Evolutionary conservation across 2,329 filamentous ascomycete genomes (phyloP), one percentile per base, ranked within the genome.

Genomic region (Colletotrichum paranaense): DNA sequence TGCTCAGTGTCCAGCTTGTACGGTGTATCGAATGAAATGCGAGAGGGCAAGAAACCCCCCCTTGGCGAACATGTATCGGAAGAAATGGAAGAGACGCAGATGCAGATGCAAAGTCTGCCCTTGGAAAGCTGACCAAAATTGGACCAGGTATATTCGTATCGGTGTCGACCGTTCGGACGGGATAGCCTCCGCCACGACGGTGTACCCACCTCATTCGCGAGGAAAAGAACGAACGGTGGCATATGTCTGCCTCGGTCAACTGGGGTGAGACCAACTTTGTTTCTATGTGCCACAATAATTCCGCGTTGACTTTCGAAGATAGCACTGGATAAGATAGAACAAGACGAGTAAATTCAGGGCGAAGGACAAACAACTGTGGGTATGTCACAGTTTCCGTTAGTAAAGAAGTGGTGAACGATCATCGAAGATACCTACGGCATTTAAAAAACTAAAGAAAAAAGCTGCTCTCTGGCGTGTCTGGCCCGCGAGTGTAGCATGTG

Each of bases 51-150:
- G 22, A 52, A 66, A 22, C 59, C 7, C 16, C 38, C 42, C 16
- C 19, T 42, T 22, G 38, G 28, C 28, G 28, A 53, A 26, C 28
- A 56, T 66, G 49, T 28, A 56, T 70, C 35, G 62, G 46, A 14
- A 28, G 62, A 59, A 14, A 28, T 30, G 49, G 24, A 52, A 24
- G 28, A 53, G 66, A 69, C 59, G 63, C 69, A 59, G 58, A 72
- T 65, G 66, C 30, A 64, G 58, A 72, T 65, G 66, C 30, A 64
- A 53, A 42, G 53, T 59, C 58, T 64, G 22, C 53, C 30, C 14
- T 58, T 35, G 57, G 53, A 55, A 52, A 30, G n/a, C 55, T 26
- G 16, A 28, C 22, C 52, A 11, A 26, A 35, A 49, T 19, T 30
- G 32, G 26, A 4, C 30, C 12, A 52, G 30, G 28, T 22, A 28